These are phyloP conservation scores for Lentinula edodes DNA, from an alignment of 768 basidiomycete genomes.

Conservation along the genomic window DNA sequence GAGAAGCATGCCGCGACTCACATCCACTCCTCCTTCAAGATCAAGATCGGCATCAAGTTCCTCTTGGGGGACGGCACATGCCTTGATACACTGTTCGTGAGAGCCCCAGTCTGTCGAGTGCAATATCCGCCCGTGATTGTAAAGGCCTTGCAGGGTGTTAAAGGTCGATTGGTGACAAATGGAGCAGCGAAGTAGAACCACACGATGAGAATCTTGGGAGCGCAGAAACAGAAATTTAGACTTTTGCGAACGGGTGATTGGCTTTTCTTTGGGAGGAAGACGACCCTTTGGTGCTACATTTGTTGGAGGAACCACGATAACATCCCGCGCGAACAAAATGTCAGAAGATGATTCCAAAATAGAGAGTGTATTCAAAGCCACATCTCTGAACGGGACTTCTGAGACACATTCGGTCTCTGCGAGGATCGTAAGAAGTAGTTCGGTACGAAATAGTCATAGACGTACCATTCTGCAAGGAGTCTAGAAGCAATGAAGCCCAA, in stretches of 20 bases:
- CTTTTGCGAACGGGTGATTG: constrained; percentile 13
- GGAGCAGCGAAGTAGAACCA: constrained; percentile 38
- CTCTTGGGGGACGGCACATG: constrained; percentile 30
- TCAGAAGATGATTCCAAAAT: constrained; percentile 35
- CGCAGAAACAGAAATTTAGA: constrained; percentile 36
- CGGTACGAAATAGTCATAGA: constrained; percentile 9
- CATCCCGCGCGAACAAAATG: constrained; percentile 29
- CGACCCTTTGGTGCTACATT: constrained; percentile 17
- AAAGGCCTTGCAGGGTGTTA: constrained; percentile 45
- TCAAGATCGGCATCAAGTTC: constrained; percentile 23
- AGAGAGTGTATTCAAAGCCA: constrained; percentile 35
- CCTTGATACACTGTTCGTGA: constrained; percentile 50
- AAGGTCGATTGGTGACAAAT: constrained; percentile 39
- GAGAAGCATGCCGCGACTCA: constrained; percentile 35
- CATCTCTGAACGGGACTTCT: constrained; percentile 24
- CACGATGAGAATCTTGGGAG: constrained; percentile 9
- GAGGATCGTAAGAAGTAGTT: not conserved
- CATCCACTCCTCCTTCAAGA: constrained; percentile 35
- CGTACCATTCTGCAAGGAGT: constrained; percentile 28
- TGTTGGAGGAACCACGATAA: constrained; percentile 16
- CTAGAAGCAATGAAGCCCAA: constrained; percentile 41
- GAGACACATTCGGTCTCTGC: constrained; percentile 20
- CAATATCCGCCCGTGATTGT: constrained; percentile 47
- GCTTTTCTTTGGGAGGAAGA: constrained; percentile 22
- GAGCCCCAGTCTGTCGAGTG: constrained; percentile 48